Percentiles rank a stretch among this genome's conserved stretches.
phyloP scores from a whole-genome alignment of 139 green algal species.

The Chlorella sp. region DNA sequence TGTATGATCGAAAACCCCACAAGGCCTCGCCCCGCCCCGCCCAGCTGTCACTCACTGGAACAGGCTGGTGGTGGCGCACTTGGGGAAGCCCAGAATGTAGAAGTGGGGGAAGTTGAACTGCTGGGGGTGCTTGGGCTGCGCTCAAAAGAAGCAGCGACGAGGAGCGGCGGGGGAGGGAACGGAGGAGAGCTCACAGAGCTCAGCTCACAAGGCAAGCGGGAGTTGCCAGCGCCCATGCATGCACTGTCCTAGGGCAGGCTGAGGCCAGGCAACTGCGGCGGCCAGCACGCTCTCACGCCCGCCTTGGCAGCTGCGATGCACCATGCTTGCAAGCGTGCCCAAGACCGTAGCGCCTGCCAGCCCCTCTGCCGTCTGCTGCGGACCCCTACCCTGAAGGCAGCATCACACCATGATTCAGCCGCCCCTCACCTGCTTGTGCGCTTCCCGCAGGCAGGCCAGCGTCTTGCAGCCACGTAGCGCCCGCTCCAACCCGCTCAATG shows the following conservation, averaged over 20 bases:
- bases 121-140: conserved; percentile 8
- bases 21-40: too few species aligned
- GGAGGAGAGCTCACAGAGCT: too few species aligned
- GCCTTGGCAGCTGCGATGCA: neutral
- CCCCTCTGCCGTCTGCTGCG: too few species aligned
- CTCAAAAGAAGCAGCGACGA: neutral
- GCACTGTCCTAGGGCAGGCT: too few species aligned
- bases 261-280: too few species aligned
- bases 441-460: conserved; percentile 2
- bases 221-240: neutral
- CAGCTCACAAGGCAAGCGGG: too few species aligned
- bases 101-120: conserved; percentile 34
- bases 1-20: too few species aligned
- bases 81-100: conserved; percentile 18
- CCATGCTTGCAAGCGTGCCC: too few species aligned
- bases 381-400: too few species aligned
- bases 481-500: neutral
- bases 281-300: too few species aligned
- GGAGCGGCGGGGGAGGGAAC: neutral
- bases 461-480: conserved; percentile 5
- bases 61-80: conserved; percentile 25
- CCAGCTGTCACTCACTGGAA: conserved; percentile 17
- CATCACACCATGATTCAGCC: too few species aligned
- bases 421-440: conserved; percentile 1
- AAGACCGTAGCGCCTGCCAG: too few species aligned